A percentile compares a stretch with the other conserved stretches of the same genome.
Evolutionary conservation across 305 asterid genomes (phyloP).

Genomic region (Ilex paraguariensis): DNA sequence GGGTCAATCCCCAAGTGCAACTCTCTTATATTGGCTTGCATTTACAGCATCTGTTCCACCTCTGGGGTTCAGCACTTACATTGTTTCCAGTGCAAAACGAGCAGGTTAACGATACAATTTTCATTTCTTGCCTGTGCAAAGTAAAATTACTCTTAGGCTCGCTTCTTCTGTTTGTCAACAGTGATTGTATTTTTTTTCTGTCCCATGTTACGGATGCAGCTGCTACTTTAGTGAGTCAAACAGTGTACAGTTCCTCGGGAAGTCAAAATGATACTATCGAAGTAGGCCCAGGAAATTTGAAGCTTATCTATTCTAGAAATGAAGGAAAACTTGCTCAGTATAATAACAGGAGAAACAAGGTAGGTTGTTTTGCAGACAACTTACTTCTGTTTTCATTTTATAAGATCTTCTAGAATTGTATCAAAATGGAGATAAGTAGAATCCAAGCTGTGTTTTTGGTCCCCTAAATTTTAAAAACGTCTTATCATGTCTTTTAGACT

Average conservation of each 20-base stretch:
- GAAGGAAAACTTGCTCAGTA: conserved; percentile 64
- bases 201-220: conserved; percentile 33
- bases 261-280: conserved; percentile 47
- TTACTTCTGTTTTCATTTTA: background rate
- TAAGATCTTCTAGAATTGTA: background rate
- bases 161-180: too few relatives aligned
- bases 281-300: conserved; percentile 81
- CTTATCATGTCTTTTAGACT: too few relatives aligned
- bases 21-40: conserved; percentile 73
- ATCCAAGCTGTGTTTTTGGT: too few relatives aligned
- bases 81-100: conserved; percentile 41
- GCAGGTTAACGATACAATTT: conserved; percentile 35
- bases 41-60: conserved; percentile 82
- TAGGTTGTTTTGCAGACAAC: conserved; percentile 24
- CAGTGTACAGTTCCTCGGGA: conserved; percentile 29
- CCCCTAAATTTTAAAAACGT: too few relatives aligned
- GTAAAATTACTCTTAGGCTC: too few relatives aligned
- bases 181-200: conserved; percentile 8
- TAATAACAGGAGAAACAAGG: conserved; percentile 57
- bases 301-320: conserved; percentile 62
- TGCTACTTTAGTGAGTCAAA: conserved; percentile 37
- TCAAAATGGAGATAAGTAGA: too few relatives aligned
- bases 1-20: conserved; percentile 48
- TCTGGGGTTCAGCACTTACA: conserved; percentile 79
- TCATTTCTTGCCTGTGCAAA: conserved; percentile 4